phyloP scores from a whole-genome alignment of 106 monocot species.

The Dendrobium chrysotoxum region DNA sequence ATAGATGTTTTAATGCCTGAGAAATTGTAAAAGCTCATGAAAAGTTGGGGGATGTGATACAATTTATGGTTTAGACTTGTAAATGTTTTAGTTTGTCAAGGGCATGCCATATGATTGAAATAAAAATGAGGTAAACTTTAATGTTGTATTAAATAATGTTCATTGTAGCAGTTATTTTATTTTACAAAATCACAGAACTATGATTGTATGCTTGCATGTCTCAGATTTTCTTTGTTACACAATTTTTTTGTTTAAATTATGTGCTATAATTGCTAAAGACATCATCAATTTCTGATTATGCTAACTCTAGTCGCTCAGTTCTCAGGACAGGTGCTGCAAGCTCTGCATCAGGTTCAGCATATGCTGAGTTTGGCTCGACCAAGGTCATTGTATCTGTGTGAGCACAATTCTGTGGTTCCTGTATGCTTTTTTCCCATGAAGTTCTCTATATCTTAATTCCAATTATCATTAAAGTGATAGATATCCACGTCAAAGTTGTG shows the following conservation, averaged over 20 bases:
- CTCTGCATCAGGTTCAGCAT: constrained; percentile 90
- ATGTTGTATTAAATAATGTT: background rate
- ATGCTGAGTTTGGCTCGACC: constrained; percentile 93
- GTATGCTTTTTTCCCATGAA: background rate
- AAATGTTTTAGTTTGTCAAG: background rate
- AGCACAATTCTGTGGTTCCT: constrained; percentile 17
- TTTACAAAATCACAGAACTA: background rate
- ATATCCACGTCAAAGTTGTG: background rate
- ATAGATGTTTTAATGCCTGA: background rate
- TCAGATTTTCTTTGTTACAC: background rate
- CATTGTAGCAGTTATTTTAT: background rate
- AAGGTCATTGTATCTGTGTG: constrained; percentile 96
- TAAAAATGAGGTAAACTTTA: background rate
- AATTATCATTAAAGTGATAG: background rate
- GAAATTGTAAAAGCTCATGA: background rate
- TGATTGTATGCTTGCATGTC: background rate
- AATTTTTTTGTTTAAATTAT: background rate
- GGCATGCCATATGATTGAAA: background rate
- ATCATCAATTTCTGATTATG: background rate
- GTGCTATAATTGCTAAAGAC: background rate
- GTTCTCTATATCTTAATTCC: background rate
- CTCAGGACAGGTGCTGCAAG: constrained; percentile 59
- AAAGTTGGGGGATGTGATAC: background rate
- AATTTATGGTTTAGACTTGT: background rate
- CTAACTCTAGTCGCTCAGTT: constrained; percentile 40